These are phyloP conservation scores for Suillus americanus DNA, from an alignment of 768 basidiomycete species.

Conservation along the genomic window DNA sequence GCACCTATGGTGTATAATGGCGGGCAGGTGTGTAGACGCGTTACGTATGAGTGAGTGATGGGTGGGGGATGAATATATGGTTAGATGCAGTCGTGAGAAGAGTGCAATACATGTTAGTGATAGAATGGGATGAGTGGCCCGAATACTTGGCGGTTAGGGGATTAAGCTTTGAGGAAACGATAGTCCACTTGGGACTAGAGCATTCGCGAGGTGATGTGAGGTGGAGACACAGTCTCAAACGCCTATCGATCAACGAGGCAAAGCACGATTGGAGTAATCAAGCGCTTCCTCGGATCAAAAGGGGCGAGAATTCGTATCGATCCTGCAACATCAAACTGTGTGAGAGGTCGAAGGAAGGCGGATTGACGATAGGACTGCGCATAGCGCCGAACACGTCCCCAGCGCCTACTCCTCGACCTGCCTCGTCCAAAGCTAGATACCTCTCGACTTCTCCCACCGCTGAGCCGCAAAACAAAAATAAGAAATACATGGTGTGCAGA, in stretches of 20 bases:
- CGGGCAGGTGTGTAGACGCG: conserved; percentile 17
- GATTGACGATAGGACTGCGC: conserved; percentile 25
- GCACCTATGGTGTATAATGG: conserved; percentile 15
- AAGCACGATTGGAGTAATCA: conserved; percentile 29
- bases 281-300: conserved; percentile 34
- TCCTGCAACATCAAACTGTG: conserved; percentile 40
- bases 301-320: conserved; percentile 28
- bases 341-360: conserved; percentile 26
- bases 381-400: conserved; percentile 36
- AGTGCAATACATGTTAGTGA: conserved; percentile 21
- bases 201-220: conserved; percentile 19
- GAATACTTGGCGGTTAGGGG: conserved; percentile 21
- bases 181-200: conserved; percentile 29
- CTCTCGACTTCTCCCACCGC: conserved; percentile 20
- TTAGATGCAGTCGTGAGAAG: conserved; percentile 23
- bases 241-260: conserved; percentile 48
- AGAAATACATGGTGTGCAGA: conserved; percentile 32
- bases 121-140: conserved; percentile 17
- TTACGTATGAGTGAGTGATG: conserved; percentile 14
- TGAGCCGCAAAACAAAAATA: conserved; percentile 29
- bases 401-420: conserved; percentile 28
- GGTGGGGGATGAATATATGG: conserved; percentile 23
- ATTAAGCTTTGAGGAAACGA: conserved; percentile 22
- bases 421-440: conserved; percentile 17
- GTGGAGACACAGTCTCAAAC: conserved; percentile 29